Base-by-base conservation (phyloP, 176 grass and related monocot species). In the Raddia distichophylla region DNA sequence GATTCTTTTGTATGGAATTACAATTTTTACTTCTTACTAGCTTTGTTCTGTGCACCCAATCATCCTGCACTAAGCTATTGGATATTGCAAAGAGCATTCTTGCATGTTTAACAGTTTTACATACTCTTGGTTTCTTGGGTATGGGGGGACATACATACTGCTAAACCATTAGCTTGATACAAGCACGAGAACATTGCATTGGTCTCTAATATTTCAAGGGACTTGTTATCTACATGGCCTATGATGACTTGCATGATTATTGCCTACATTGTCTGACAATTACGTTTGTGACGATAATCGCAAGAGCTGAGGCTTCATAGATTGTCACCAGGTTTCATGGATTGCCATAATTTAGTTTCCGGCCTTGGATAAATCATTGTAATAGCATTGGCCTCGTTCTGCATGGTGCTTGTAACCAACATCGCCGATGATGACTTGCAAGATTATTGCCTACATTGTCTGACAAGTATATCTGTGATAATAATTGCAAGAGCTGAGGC, bases 401-500 rank as follows among this genome's bases (percentile, higher is more conserved):
- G 16, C 3, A 17, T 59, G 19, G 48, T 43, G 40, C 35, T 53
- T 87, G 13, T 56, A 56, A 17, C 55, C 12, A 57, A 17, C 7
- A 13, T 43, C 52, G 67, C 75, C 80, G 60, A 59, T 79, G 60
- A 82, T 82, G 73, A 78, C 20, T 73, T 73, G 74, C 50, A 2
- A 48, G 69, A 59, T 14, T 64, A 55, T 78, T 78, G 43, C 67
- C 56, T 79, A 80, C 71, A 85, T 75, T 77, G 10, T 50, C 35
- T 77, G 67, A 64, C 62, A 61, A 60, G 3, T 70, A 62, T 75
- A 49, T 54, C 2, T 60, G 14, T 81, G 62, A 71, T 61, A 71
- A 64, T 34, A 72, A 72, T 22, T 76, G 48, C 80, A 78, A 57
- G 54, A 22, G 9, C 64, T 76, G 52, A 75, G 71, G 91, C 88